Evolutionary conservation across 106 monocot genomes (phyloP).

Genomic region (Dioscorea zingiberensis): DNA sequence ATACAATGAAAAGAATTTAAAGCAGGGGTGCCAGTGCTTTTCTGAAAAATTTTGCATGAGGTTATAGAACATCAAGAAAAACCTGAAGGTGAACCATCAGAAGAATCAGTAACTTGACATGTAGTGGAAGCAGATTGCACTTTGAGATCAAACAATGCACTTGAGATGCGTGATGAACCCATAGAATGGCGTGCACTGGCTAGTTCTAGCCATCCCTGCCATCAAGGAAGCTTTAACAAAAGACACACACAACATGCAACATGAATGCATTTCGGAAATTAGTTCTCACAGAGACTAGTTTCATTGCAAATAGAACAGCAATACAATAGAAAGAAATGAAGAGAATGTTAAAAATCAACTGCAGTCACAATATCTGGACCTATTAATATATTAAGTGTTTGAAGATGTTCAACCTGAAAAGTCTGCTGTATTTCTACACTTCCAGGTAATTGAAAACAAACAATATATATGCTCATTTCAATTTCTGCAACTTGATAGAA

Average conservation of each 20-base stretch:
- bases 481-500: neutral
- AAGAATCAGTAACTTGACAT: conserved; percentile 27
- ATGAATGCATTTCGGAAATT: too few relatives aligned
- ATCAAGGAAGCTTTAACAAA: neutral
- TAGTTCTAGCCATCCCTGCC: conserved; percentile 88
- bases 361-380: too few relatives aligned
- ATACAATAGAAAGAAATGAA: too few relatives aligned
- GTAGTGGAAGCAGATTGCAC: conserved; percentile 55
- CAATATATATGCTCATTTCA: too few relatives aligned
- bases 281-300: too few relatives aligned
- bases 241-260: too few relatives aligned
- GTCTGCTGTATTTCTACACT: too few relatives aligned
- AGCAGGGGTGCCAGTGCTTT: neutral
- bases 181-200: conserved; percentile 94
- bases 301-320: too few relatives aligned
- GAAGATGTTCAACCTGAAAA: too few relatives aligned
- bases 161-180: conserved; percentile 67
- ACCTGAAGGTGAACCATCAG: conserved; percentile 21
- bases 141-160: conserved; percentile 60
- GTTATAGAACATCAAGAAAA: neutral
- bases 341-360: too few relatives aligned
- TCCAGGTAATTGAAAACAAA: too few relatives aligned
- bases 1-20: neutral
- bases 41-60: neutral
- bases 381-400: too few relatives aligned